phyloP scores from a whole-genome alignment of 768 basidiomycete species.

The Tricholoma sp. region DNA sequence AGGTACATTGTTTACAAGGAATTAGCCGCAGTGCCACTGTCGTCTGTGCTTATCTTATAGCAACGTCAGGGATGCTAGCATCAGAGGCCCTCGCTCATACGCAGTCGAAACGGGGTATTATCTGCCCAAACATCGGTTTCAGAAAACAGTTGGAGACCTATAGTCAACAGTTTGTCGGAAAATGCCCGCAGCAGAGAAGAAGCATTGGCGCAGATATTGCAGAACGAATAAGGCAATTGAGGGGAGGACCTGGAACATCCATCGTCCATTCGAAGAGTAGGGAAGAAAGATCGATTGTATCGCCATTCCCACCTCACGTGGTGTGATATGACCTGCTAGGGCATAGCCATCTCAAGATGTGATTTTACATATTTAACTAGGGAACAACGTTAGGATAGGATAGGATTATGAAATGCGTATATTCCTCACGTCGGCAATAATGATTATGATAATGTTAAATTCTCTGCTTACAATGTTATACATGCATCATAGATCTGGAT shows the following conservation, averaged over 20 bases:
- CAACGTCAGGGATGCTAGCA: constrained; percentile 47
- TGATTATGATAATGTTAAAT: too few species aligned
- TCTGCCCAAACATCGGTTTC: constrained; percentile 66
- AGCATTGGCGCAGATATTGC: constrained; percentile 19
- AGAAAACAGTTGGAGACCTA: constrained; percentile 48
- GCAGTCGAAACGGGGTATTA: constrained; percentile 51
- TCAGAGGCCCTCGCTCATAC: constrained; percentile 51
- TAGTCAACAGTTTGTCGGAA: constrained; percentile 21
- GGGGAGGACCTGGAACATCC: constrained; percentile 2
- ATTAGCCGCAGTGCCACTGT: constrained; percentile 73
- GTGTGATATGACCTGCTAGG: neutral
- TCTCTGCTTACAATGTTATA: neutral
- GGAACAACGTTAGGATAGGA: neutral
- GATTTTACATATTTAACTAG: neutral
- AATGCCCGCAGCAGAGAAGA: constrained; percentile 6
- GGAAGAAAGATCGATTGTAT: neutral
- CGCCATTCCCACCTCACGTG: neutral
- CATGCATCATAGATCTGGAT: constrained; percentile 61
- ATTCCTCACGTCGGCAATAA: neutral
- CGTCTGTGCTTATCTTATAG: constrained; percentile 67
- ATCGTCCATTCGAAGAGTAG: neutral
- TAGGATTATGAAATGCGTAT: neutral
- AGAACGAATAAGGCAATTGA: constrained; percentile 26
- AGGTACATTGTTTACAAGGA: constrained; percentile 79
- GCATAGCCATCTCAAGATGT: too few species aligned